These are phyloP conservation scores for Kuraishia ogatae DNA, from an alignment of 805 yeast genomes.

Conservation along the genomic window DNA sequence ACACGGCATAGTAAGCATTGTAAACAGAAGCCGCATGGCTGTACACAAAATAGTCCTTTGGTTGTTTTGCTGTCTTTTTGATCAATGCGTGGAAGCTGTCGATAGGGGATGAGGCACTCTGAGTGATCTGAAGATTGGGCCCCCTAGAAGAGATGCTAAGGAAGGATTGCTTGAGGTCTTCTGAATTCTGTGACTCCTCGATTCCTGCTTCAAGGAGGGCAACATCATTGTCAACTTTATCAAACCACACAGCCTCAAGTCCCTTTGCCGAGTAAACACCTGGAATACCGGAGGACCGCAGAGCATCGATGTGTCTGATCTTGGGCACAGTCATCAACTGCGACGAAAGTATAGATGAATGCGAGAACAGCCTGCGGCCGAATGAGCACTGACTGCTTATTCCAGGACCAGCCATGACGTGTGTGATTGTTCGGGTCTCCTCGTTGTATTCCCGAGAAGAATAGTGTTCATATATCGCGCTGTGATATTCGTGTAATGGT, in stretches of 20 bases:
- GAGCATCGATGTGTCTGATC: slow-evolving; percentile 13
- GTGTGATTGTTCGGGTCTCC: background rate
- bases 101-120: slow-evolving; percentile 5
- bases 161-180: slow-evolving; percentile 14
- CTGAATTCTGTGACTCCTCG: slow-evolving; percentile 18
- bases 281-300: slow-evolving; percentile 27
- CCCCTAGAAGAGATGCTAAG: background rate
- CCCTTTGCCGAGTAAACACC: slow-evolving; percentile 43
- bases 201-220: slow-evolving; percentile 30
- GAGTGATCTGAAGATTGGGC: background rate
- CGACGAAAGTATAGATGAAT: background rate
- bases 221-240: slow-evolving; percentile 30
- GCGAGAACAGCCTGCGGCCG: background rate
- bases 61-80: slow-evolving; percentile 32
- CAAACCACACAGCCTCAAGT: slow-evolving; percentile 41
- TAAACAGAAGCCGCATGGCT: slow-evolving; percentile 37
- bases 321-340: slow-evolving; percentile 9
- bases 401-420: background rate
- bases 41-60: slow-evolving; percentile 33
- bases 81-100: slow-evolving; percentile 27
- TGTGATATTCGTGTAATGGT: too few species aligned
- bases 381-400: background rate
- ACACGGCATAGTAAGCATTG: slow-evolving; percentile 40
- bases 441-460: background rate
- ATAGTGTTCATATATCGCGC: background rate